A percentile compares a stretch with the other conserved stretches of the same genome.
These are phyloP conservation scores for Firmiana major DNA, from an alignment of 345 rosid genomes.

Conservation along the genomic window DNA sequence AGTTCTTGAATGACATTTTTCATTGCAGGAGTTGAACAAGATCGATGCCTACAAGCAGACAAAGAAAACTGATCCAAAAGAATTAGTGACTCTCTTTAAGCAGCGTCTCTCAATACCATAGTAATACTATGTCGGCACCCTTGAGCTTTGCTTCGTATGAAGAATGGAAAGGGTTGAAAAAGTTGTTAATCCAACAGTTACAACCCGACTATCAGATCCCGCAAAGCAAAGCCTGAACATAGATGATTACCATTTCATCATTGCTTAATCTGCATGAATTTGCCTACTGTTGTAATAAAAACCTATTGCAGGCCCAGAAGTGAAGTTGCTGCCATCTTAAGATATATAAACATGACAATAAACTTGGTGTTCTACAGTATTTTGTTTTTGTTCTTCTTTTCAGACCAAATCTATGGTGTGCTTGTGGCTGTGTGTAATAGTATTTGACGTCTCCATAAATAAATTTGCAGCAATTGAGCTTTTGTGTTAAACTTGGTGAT, in stretches of 20 bases:
- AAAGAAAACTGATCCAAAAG: constrained; percentile 45
- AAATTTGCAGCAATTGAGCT: neutral
- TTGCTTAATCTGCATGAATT: neutral
- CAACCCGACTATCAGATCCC: too few species aligned
- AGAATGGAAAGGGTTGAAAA: too few species aligned
- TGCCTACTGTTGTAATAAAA: neutral
- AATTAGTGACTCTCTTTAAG: constrained; percentile 37
- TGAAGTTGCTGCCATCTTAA: neutral
- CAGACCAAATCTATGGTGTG: neutral
- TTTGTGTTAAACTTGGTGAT: neutral
- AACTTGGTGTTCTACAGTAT: neutral
- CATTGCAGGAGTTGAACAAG: constrained; percentile 63
- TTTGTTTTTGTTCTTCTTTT: neutral
- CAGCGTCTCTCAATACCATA: constrained; percentile 36
- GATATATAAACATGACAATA: neutral
- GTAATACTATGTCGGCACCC: neutral
- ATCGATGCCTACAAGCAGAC: constrained; percentile 68
- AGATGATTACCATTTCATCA: neutral
- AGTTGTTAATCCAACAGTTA: too few species aligned
- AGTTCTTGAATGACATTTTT: neutral
- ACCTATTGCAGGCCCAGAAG: constrained; percentile 5
- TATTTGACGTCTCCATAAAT: neutral
- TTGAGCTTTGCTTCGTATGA: neutral
- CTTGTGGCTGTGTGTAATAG: neutral
- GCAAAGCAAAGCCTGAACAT: too few species aligned